Percentiles rank a stretch among this genome's conserved stretches.
Conservation (phyloP, 1,139 yeast genomes). For the Kodamaea plutei region DNA sequence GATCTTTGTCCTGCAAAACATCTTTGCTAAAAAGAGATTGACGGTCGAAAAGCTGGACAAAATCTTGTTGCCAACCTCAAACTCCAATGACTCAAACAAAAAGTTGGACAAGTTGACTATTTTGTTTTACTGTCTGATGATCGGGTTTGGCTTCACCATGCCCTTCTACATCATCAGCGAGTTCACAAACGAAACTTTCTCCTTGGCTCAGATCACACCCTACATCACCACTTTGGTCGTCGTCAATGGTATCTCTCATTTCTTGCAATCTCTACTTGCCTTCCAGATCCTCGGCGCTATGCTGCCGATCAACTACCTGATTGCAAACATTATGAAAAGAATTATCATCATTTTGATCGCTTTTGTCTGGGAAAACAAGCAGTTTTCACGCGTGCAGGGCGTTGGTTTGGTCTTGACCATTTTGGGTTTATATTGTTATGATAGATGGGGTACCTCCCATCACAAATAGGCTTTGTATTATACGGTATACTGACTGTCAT, state of each 20-base stretch:
- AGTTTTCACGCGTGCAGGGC: constrained; percentile 50
- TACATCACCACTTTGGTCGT: constrained; percentile 35
- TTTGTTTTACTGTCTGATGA: constrained; percentile 74
- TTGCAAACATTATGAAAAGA: constrained; percentile 84
- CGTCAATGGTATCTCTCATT: constrained; percentile 76
- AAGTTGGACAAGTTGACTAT: constrained; percentile 80
- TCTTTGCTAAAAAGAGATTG: constrained; percentile 79
- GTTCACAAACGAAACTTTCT: constrained; percentile 34
- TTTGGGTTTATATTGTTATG: constrained; percentile 61
- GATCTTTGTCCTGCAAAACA: constrained; percentile 87
- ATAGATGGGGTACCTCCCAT: constrained; percentile 59
- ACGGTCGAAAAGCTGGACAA: constrained; percentile 36
- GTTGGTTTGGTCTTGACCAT: constrained; percentile 70
- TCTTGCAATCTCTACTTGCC: constrained; percentile 79
- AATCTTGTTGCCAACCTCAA: constrained; percentile 13
- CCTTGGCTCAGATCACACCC: constrained; percentile 32
- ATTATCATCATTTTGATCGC: constrained; percentile 81
- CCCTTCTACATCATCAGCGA: constrained; percentile 77
- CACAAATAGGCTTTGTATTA: constrained; percentile 4
- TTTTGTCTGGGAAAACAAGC: constrained; percentile 71
- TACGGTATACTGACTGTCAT: too few species aligned
- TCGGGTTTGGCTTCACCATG: constrained; percentile 74
- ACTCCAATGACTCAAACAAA: constrained; percentile 27
- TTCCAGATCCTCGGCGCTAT: constrained; percentile 84
- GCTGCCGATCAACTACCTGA: constrained; percentile 85